A percentile compares a stretch with the other conserved stretches of the same genome.
Conservation (phyloP, 2,329 filamentous ascomycete species). For the Phaeosphaeria sp. region DNA sequence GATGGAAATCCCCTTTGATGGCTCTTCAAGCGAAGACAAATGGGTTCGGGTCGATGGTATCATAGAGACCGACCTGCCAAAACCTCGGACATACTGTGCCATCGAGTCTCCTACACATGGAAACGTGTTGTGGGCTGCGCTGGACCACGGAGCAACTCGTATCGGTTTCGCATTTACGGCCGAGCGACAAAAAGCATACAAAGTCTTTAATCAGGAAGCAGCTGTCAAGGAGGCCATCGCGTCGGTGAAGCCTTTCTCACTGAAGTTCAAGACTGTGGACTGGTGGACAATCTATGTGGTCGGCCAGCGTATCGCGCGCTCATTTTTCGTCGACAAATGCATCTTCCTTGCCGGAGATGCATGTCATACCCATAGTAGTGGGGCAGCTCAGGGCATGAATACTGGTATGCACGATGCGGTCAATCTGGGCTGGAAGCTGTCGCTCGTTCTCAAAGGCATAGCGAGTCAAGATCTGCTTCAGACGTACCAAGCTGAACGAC, state of each 20-base stretch:
- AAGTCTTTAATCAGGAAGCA: slow-evolving; percentile 44
- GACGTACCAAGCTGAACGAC: slow-evolving; percentile 57
- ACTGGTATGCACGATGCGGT: slow-evolving; percentile 61
- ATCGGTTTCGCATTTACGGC: slow-evolving; percentile 61
- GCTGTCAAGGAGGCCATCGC: slow-evolving; percentile 49
- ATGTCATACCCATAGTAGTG: slow-evolving; percentile 63
- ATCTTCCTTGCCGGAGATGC: slow-evolving; percentile 65
- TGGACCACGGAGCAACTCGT: slow-evolving; percentile 61
- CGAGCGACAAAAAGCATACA: slow-evolving; percentile 46
- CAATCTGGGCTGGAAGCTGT: slow-evolving; percentile 64
- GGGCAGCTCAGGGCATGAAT: slow-evolving; percentile 66
- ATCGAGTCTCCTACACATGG: slow-evolving; percentile 61
- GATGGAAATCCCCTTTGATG: slow-evolving; percentile 58
- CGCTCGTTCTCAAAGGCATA: slow-evolving; percentile 51
- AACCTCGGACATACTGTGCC: slow-evolving; percentile 54
- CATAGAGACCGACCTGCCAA: slow-evolving; percentile 58
- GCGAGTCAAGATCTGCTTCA: slow-evolving; percentile 52
- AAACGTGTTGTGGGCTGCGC: slow-evolving; percentile 62
- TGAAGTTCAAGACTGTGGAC: slow-evolving; percentile 50
- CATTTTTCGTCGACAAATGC: slow-evolving; percentile 49
- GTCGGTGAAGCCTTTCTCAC: slow-evolving; percentile 49
- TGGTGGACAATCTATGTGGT: slow-evolving; percentile 56
- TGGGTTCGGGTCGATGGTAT: slow-evolving; percentile 63
- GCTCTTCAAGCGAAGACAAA: slow-evolving; percentile 57
- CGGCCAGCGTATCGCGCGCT: slow-evolving; percentile 49